A percentile compares a stretch with the other conserved stretches of the same genome.
Conservation (phyloP, 805 yeast genomes). For the Kodamaea jinghongensis region DNA sequence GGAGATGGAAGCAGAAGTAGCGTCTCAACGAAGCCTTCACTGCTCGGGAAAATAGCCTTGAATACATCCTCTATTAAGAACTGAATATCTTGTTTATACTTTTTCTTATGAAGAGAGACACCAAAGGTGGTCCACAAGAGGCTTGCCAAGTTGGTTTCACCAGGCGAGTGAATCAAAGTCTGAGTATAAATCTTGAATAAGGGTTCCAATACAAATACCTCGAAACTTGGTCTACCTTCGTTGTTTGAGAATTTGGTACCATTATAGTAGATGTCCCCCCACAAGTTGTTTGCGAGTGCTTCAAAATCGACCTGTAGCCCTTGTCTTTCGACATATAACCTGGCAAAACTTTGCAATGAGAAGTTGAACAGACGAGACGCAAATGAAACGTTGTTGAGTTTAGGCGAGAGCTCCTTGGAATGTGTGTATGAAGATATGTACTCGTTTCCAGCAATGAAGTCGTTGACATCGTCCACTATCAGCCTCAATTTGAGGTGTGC, state of each 20-base stretch:
- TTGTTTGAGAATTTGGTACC: conserved; percentile 44
- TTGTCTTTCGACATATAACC: conserved; percentile 36
- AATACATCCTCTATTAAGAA: conserved; percentile 56
- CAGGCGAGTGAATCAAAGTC: conserved; percentile 52
- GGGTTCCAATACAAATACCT: conserved; percentile 69
- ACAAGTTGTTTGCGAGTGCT: conserved; percentile 53
- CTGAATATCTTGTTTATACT: conserved; percentile 54
- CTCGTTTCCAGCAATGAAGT: conserved; percentile 38
- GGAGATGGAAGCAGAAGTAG: conserved; percentile 19
- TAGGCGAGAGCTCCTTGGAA: conserved; percentile 52
- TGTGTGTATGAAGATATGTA: conserved; percentile 26
- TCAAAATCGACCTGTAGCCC: conserved; percentile 11
- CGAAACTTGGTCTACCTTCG: conserved; percentile 46
- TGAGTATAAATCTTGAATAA: conserved; percentile 70
- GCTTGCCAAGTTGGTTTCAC: conserved; percentile 32
- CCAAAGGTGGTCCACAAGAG: conserved; percentile 51
- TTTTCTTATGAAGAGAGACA: conserved; percentile 38
- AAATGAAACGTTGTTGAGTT: conserved; percentile 65
- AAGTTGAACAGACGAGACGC: conserved; percentile 69
- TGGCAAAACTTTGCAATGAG: conserved; percentile 62
- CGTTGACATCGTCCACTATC: conserved; percentile 63
- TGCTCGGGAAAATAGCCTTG: conserved; percentile 48
- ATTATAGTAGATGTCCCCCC: conserved; percentile 73
- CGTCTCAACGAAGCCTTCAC: conserved; percentile 53
- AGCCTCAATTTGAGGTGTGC: conserved; percentile 65